Evolutionary conservation across 148 eudicot species (phyloP), one percentile per base, ranked within the genome.

Genomic region (Vaccinium macrocarpon): DNA sequence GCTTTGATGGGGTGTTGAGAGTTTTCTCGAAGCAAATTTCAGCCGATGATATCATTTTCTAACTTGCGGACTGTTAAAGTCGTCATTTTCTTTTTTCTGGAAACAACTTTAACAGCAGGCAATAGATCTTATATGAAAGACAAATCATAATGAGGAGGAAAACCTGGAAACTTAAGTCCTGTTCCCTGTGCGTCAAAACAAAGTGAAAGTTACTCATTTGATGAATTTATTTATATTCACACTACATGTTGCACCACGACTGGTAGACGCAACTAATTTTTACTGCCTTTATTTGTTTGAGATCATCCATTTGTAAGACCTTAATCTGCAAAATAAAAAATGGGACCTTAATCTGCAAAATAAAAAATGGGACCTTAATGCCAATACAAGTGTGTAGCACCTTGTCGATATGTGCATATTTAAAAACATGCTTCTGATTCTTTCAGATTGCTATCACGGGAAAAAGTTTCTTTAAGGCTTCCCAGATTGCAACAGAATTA

Each of bases 371-470:
- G 71, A 64, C 71, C 25, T 64, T 1, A 64, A 48, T 76, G 48
- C 80, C 59, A 23, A 48, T 23, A 77, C 55, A 27, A 51, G 62
- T 78, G 57, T 8, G 5, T 76, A 11, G 71, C 71, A 64, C 29
- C 16, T 42, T 35, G 4, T 35, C 2, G 19, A 38, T 73, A 18
- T 73, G 13, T 73, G 4, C 25, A 1, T 13, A 42, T 74, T 52
- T 32, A 71, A 2, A 57, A 23, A 49, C 32, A n/a, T 87, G 61
- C 57, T 35, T 82, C 16, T 76, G n/a, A 18, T 10, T 79, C 70
- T 85, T 87, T 86, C 90, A 97, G 98, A 95, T 97, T 91, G 99
- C 99, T 51, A 92, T 97, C 84, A 95, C 97, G 11, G 99, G 99
- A 23, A 95, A 95, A 88, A 90, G 98, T 82, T 97, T 95, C 88